phyloP scores from a whole-genome alignment of 345 rosid genomes.

The Leavenworthia alabamica region DNA sequence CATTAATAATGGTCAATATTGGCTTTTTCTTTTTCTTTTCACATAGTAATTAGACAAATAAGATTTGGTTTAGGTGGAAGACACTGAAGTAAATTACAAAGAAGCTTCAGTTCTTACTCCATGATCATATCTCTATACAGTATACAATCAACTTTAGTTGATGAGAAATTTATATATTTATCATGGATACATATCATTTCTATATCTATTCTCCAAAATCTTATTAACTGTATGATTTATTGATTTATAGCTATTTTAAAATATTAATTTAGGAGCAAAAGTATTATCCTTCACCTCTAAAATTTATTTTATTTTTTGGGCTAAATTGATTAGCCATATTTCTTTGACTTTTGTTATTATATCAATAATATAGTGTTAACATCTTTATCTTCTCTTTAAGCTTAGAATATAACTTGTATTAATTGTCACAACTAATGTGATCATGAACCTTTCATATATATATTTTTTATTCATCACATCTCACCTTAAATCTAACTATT shows the following conservation, averaged over 20 bases:
- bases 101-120: slow-evolving; percentile 48
- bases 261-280: slow-evolving; percentile 35
- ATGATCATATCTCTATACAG: slow-evolving; percentile 39
- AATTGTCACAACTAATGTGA: slow-evolving; percentile 36
- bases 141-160: too few relatives aligned
- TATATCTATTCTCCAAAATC: too few relatives aligned
- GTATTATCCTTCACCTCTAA: slow-evolving; percentile 31
- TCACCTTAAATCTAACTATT: slow-evolving; percentile 32
- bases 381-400: slow-evolving; percentile 33
- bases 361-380: slow-evolving; percentile 18
- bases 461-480: slow-evolving; percentile 27
- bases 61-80: slow-evolving; percentile 39
- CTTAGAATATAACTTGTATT: slow-evolving; percentile 41
- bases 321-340: slow-evolving; percentile 26
- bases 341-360: slow-evolving; percentile 59
- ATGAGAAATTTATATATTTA: too few relatives aligned
- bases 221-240: too few relatives aligned
- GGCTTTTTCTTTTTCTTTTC: slow-evolving; percentile 22
- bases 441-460: slow-evolving; percentile 34
- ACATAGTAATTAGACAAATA: slow-evolving; percentile 21
- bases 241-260: too few relatives aligned
- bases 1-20: slow-evolving; percentile 55
- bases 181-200: too few relatives aligned
- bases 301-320: background rate
- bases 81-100: slow-evolving; percentile 41